Conservation (phyloP, 345 rosid species). For the Balakata baccata region DNA sequence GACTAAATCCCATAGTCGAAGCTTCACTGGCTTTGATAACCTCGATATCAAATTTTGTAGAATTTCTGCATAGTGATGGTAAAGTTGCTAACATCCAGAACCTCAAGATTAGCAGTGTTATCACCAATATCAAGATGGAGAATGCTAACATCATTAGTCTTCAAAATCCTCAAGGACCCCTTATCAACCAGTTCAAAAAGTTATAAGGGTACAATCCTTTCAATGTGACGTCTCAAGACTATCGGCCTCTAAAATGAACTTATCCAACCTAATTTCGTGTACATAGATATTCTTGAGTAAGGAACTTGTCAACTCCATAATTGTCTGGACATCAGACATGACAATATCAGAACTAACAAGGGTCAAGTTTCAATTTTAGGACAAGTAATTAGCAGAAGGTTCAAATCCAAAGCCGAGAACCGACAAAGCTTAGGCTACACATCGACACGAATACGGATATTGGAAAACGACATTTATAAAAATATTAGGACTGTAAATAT, state of each 20-base stretch:
- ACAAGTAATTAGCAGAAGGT: conserved; percentile 65
- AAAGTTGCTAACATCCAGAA: conserved; percentile 66
- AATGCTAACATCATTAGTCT: conserved; percentile 64
- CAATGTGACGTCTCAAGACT: conserved; percentile 66
- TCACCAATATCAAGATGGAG: conserved; percentile 70
- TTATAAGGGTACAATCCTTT: conserved; percentile 66
- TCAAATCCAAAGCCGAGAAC: conserved; percentile 68
- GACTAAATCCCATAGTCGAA: conserved; percentile 71
- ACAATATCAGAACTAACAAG: conserved; percentile 66
- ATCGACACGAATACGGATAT: too few relatives aligned
- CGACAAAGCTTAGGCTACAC: conserved; percentile 29
- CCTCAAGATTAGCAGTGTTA: conserved; percentile 56
- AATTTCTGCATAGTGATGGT: conserved; percentile 67
- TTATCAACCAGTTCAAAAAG: conserved; percentile 71
- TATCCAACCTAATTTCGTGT: conserved; percentile 65
- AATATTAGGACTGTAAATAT: too few relatives aligned
- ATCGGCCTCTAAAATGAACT: conserved; percentile 78
- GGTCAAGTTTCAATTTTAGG: conserved; percentile 57
- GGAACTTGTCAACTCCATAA: conserved; percentile 57
- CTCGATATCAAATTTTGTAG: conserved; percentile 70
- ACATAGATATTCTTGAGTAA: conserved; percentile 59
- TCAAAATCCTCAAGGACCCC: conserved; percentile 69
- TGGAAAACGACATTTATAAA: too few relatives aligned
- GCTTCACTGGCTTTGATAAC: conserved; percentile 62
- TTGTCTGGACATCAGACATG: conserved; percentile 66